Percentiles rank a stretch among this genome's conserved stretches.
Evolutionary conservation across 768 basidiomycete genomes (phyloP).

Genomic region (Calocybe indica): DNA sequence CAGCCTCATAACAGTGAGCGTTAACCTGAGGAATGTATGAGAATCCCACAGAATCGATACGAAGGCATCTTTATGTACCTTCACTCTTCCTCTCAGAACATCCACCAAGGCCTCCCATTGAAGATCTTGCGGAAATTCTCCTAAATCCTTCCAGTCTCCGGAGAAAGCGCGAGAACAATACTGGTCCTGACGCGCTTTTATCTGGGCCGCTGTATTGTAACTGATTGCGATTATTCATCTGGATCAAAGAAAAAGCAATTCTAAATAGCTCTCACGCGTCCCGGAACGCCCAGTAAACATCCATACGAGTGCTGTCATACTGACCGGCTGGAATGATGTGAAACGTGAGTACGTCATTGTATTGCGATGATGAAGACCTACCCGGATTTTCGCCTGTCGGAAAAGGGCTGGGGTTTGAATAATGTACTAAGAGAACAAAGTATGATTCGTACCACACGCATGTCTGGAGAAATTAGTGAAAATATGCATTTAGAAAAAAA

Average conservation of each 20-base stretch:
- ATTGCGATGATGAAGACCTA: slow-evolving; percentile 14
- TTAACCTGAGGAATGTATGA: slow-evolving; percentile 33
- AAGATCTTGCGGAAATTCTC: slow-evolving; percentile 61
- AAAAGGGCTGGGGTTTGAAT: neutral
- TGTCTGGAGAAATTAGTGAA: slow-evolving; percentile 29
- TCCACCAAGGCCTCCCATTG: slow-evolving; percentile 80
- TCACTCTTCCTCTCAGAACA: slow-evolving; percentile 72
- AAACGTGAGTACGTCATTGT: slow-evolving; percentile 9
- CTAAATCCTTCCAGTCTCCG: slow-evolving; percentile 43
- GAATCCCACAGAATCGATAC: neutral
- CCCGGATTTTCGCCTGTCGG: slow-evolving; percentile 49
- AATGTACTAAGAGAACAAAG: neutral
- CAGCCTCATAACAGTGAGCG: slow-evolving; percentile 50
- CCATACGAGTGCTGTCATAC: slow-evolving; percentile 57
- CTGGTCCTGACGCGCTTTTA: slow-evolving; percentile 63
- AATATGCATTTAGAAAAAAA: neutral
- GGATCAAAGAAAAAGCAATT: neutral
- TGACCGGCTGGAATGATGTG: slow-evolving; percentile 18
- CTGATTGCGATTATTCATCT: slow-evolving; percentile 23
- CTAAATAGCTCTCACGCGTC: slow-evolving; percentile 38
- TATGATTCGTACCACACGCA: slow-evolving; percentile 43
- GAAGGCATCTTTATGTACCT: slow-evolving; percentile 30
- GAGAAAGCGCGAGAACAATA: slow-evolving; percentile 49
- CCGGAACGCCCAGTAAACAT: slow-evolving; percentile 64
- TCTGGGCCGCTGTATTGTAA: slow-evolving; percentile 57